Evolutionary conservation across 352 stramenopile species (phyloP).

Genomic region (Peronosclerospora sorghi): DNA sequence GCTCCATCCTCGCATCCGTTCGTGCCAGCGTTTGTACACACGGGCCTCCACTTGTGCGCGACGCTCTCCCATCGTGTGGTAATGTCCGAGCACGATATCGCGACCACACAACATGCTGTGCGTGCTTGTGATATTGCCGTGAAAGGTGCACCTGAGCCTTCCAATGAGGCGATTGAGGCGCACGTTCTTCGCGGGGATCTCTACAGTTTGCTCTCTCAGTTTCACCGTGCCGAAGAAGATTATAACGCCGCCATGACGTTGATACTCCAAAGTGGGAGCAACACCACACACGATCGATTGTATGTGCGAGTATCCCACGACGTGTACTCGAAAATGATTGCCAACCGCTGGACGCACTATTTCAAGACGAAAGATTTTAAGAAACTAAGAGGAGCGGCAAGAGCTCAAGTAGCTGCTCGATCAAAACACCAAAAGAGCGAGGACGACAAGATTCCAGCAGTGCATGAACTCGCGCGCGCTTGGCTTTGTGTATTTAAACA

Average conservation of each 20-base stretch:
- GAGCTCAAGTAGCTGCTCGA: slow-evolving; percentile 1
- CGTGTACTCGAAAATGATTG: slow-evolving; percentile 29
- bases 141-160: slow-evolving; percentile 16
- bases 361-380: slow-evolving; percentile 35
- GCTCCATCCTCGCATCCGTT: neutral
- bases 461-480: slow-evolving; percentile 16
- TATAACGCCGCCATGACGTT: slow-evolving; percentile 22
- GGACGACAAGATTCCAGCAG: neutral
- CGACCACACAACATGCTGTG: slow-evolving; percentile 24
- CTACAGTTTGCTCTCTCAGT: slow-evolving; percentile 32
- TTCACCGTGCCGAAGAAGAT: slow-evolving; percentile 30
- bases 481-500: slow-evolving; percentile 36
- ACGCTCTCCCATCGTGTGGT: slow-evolving; percentile 30
- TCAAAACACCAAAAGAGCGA: neutral
- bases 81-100: slow-evolving; percentile 27
- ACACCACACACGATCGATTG: neutral
- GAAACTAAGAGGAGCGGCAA: slow-evolving; percentile 28
- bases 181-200: slow-evolving; percentile 42
- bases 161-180: slow-evolving; percentile 22
- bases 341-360: slow-evolving; percentile 44
- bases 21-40: slow-evolving; percentile 18
- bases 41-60: slow-evolving; percentile 27
- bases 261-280: slow-evolving; percentile 3
- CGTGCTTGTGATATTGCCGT: slow-evolving; percentile 38
- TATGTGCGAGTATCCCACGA: slow-evolving; percentile 6